Evolutionary conservation across 2,329 filamentous ascomycete species (phyloP).

Genomic region (Colletotrichum sp.): DNA sequence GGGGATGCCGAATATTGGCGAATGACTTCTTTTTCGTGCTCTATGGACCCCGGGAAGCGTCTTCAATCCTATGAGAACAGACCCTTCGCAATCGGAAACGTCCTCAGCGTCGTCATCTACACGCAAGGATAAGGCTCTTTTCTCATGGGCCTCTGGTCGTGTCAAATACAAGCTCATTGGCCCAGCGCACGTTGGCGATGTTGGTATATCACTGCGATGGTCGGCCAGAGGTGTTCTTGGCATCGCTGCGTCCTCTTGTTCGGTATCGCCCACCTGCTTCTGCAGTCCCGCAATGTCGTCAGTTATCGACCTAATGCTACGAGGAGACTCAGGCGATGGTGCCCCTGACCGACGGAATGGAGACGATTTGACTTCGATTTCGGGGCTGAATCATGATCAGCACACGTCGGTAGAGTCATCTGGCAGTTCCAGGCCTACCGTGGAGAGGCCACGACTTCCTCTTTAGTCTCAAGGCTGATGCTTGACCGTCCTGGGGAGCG

Average conservation of each 20-base stretch:
- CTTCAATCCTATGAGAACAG: neutral
- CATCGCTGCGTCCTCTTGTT: neutral
- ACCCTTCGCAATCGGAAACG: neutral
- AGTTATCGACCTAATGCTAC: neutral
- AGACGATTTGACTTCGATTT: neutral
- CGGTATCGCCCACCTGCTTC: neutral
- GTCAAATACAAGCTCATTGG: neutral
- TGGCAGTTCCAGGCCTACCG: neutral
- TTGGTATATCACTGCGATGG: neutral
- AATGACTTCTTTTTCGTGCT: neutral
- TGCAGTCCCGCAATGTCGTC: neutral
- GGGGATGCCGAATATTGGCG: neutral
- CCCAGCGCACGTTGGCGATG: neutral
- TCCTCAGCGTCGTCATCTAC: neutral
- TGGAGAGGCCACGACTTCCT: too few relatives aligned
- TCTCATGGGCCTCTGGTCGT: neutral
- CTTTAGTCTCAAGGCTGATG: neutral
- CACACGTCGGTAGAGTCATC: neutral
- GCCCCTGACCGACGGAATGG: neutral
- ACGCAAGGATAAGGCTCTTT: neutral
- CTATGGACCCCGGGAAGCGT: neutral
- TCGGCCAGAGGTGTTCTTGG: neutral
- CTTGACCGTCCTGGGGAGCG: neutral
- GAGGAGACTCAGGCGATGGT: neutral
- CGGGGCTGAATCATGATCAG: neutral